A percentile compares a stretch with the other conserved stretches of the same genome.
phyloP scores from a whole-genome alignment of 2,329 filamentous ascomycete genomes.

The Beauveria sp. region DNA sequence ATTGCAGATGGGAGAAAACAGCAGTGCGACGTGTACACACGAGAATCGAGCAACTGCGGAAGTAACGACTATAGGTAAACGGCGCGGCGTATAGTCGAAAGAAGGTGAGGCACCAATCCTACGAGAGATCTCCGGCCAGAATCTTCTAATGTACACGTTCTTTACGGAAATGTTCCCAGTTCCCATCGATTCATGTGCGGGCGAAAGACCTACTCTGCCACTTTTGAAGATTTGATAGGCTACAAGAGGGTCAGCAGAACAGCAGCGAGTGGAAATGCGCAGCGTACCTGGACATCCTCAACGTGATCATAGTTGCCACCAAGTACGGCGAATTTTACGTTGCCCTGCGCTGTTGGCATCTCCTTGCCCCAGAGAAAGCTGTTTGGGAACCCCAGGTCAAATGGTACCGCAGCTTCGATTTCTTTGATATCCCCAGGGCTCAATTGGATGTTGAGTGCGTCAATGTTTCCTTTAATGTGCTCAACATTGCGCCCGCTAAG shows the following conservation, averaged over 20 bases:
- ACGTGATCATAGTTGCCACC: constrained; percentile 46
- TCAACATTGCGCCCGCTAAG: constrained; percentile 62
- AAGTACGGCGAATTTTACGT: constrained; percentile 38
- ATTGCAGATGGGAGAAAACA: background rate
- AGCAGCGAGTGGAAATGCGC: background rate
- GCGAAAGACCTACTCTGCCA: constrained; percentile 34
- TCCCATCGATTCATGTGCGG: constrained; percentile 24
- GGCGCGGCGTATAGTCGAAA: background rate
- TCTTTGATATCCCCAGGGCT: constrained; percentile 54
- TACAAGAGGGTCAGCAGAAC: constrained; percentile 14
- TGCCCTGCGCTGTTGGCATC: constrained; percentile 28
- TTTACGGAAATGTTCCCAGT: constrained; percentile 18
- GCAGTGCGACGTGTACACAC: background rate
- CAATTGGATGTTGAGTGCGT: constrained; percentile 55
- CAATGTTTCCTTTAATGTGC: constrained; percentile 63
- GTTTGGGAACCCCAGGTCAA: constrained; percentile 61
- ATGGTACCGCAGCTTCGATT: constrained; percentile 54
- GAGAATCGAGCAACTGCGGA: background rate
- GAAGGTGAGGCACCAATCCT: background rate
- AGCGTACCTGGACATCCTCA: constrained; percentile 28
- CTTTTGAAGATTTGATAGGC: constrained; percentile 34
- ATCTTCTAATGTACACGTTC: background rate
- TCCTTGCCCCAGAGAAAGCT: constrained; percentile 45
- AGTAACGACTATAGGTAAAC: background rate
- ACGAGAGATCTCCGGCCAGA: too few species aligned